Evolutionary conservation across 768 basidiomycete species (phyloP).

Genomic region (Dendrothele bispora): DNA sequence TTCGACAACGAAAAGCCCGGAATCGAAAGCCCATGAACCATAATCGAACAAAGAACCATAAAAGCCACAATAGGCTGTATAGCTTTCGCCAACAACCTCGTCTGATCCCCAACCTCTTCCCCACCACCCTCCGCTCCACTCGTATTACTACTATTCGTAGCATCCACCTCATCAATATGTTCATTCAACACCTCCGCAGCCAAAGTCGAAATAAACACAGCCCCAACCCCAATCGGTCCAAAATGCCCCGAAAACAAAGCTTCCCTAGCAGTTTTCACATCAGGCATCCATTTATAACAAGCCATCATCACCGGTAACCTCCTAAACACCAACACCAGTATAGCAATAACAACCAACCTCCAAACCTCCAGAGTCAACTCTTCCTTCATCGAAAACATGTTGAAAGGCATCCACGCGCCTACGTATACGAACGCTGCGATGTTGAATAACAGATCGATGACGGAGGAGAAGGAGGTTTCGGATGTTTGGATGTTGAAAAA

Average conservation of each 20-base stretch:
- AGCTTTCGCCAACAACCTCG: slow-evolving; percentile 63
- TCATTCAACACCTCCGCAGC: slow-evolving; percentile 61
- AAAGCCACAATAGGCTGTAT: slow-evolving; percentile 95
- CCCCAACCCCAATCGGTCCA: slow-evolving; percentile 85
- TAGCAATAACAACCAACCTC: slow-evolving; percentile 80
- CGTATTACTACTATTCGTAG: too few species aligned
- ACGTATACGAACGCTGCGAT: slow-evolving; percentile 94
- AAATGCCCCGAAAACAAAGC: slow-evolving; percentile 96
- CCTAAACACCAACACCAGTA: slow-evolving; percentile 79
- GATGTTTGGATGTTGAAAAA: slow-evolving; percentile 94
- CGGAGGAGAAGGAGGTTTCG: slow-evolving; percentile 92
- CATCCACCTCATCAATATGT: slow-evolving; percentile 32
- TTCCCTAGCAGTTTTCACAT: slow-evolving; percentile 92
- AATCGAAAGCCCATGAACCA: slow-evolving; percentile 88
- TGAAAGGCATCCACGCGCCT: slow-evolving; percentile 97
- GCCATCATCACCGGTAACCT: slow-evolving; percentile 83
- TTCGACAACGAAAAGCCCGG: slow-evolving; percentile 92
- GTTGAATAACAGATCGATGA: slow-evolving; percentile 96
- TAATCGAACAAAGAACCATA: slow-evolving; percentile 90
- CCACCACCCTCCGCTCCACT: too few species aligned
- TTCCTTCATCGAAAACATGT: slow-evolving; percentile 66
- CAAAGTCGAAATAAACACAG: slow-evolving; percentile 89
- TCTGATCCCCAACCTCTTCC: too few species aligned
- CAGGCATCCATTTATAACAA: slow-evolving; percentile 91
- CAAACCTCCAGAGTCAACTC: slow-evolving; percentile 74